A percentile compares a stretch with the other conserved stretches of the same genome.
Evolutionary conservation across 805 yeast genomes (phyloP).

Genomic region (Kazachstania taianensis): DNA sequence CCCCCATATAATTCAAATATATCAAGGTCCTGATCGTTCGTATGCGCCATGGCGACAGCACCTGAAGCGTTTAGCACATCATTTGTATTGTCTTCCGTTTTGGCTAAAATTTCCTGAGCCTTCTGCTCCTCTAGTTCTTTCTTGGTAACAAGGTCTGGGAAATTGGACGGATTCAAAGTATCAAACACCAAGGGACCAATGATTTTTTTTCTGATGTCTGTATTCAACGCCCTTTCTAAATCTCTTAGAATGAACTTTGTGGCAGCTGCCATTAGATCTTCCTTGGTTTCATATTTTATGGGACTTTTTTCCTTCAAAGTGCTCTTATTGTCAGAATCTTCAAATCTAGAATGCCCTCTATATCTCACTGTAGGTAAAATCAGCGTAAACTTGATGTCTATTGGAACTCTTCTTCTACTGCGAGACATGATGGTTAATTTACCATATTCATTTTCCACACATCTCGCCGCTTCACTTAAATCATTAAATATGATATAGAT

Average conservation of each 20-base stretch:
- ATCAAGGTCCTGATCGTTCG: constrained; percentile 30
- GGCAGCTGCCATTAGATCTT: constrained; percentile 47
- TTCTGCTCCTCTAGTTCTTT: constrained; percentile 23
- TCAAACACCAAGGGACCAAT: constrained; percentile 62
- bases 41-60: constrained; percentile 3
- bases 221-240: constrained; percentile 48
- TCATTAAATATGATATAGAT: constrained; percentile 61
- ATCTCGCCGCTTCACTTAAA: constrained; percentile 18
- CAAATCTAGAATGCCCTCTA: constrained; percentile 1
- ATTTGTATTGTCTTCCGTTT: neutral
- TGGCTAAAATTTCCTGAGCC: neutral
- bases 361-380: constrained; percentile 9
- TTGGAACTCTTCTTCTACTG: constrained; percentile 14
- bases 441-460: constrained; percentile 19
- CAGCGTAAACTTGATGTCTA: constrained; percentile 18
- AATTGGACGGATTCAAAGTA: constrained; percentile 46
- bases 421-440: constrained; percentile 16
- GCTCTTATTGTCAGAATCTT: neutral
- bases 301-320: constrained; percentile 1
- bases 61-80: constrained; percentile 5
- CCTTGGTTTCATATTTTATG: constrained; percentile 13
- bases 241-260: constrained; percentile 50
- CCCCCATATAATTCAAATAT: constrained; percentile 27
- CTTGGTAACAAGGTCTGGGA: constrained; percentile 39
- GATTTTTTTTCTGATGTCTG: constrained; percentile 64